A percentile compares a stretch with the other conserved stretches of the same genome.
phyloP scores from a whole-genome alignment of 345 rosid species.

The Bruguiera parviflora region DNA sequence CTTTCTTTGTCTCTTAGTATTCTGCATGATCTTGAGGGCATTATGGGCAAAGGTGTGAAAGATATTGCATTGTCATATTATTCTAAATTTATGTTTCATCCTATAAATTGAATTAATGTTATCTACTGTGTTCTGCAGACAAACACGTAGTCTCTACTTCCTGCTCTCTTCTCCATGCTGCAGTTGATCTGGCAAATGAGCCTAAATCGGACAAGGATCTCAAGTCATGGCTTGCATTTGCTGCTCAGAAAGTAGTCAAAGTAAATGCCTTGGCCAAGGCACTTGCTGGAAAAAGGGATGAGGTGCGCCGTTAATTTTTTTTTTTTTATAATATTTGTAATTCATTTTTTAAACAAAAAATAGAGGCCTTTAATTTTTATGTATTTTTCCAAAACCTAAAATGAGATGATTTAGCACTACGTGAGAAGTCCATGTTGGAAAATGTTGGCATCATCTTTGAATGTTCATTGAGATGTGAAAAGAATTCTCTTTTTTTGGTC shows the following conservation, averaged over 20 bases:
- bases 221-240: constrained; percentile 97
- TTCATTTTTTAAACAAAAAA: too few relatives aligned
- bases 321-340: background rate
- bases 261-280: constrained; percentile 91
- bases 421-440: too few relatives aligned
- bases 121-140: constrained; percentile 41
- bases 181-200: constrained; percentile 83
- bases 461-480: too few relatives aligned
- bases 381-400: too few relatives aligned
- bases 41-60: constrained; percentile 85
- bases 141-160: constrained; percentile 93
- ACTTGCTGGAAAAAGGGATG: constrained; percentile 70
- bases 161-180: constrained; percentile 95
- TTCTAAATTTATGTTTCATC: background rate
- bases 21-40: constrained; percentile 54
- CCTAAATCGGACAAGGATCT: constrained; percentile 80
- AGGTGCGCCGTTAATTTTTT: constrained; percentile 40
- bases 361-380: too few relatives aligned
- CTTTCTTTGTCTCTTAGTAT: constrained; percentile 69
- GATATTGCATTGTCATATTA: background rate
- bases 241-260: constrained; percentile 93
- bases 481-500: too few relatives aligned
- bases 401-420: too few relatives aligned
- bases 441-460: too few relatives aligned
- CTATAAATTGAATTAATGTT: background rate